A percentile compares a stretch with the other conserved stretches of the same genome.
phyloP scores from a whole-genome alignment of 192 early-diverging fungal genomes.

The Backusella sp. region DNA sequence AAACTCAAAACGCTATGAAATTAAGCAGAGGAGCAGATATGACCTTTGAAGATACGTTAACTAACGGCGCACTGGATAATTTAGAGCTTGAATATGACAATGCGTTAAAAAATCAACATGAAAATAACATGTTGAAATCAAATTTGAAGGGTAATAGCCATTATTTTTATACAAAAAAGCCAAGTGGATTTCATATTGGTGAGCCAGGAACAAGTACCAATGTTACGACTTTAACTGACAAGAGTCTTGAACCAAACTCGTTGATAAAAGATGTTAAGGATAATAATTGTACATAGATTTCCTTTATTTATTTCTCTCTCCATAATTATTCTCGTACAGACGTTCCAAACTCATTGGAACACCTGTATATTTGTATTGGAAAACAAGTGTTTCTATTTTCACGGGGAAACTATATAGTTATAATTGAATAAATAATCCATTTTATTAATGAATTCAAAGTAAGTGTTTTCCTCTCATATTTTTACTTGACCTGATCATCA shows the following conservation, averaged over 20 bases:
- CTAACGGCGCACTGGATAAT: conserved; percentile 2
- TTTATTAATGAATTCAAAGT: not conserved
- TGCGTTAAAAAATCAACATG: not conserved
- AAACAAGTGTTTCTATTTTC: too few species aligned
- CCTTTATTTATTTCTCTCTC: not conserved
- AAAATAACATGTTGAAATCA: not conserved
- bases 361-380: too few species aligned
- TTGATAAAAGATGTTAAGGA: not conserved
- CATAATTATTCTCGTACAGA: too few species aligned
- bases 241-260: not conserved
- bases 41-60: not conserved
- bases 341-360: too few species aligned
- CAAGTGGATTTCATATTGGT: not conserved
- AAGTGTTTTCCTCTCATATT: too few species aligned
- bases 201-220: not conserved
- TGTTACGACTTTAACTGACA: not conserved
- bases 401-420: too few species aligned
- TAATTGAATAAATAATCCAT: not conserved
- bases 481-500: too few species aligned
- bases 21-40: not conserved
- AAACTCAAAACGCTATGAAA: not conserved
- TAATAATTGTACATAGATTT: not conserved
- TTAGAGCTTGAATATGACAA: not conserved
- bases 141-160: not conserved
- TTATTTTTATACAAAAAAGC: not conserved